phyloP scores from a whole-genome alignment of 2,329 filamentous ascomycete species.

The Aspergillus caelatus region DNA sequence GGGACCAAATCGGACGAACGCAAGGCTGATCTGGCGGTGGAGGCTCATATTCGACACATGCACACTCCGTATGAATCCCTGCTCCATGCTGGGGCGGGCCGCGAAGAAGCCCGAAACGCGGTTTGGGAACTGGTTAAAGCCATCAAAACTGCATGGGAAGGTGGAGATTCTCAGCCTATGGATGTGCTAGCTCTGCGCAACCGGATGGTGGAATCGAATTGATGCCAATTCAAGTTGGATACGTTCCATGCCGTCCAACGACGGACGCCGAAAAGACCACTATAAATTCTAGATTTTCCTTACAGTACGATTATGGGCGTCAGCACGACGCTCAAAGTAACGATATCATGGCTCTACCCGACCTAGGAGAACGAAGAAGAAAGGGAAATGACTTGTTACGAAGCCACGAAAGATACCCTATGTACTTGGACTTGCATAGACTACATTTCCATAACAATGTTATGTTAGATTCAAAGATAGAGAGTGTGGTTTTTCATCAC shows the following conservation, averaged over 20 bases:
- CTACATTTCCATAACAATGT: background rate
- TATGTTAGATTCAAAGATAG: conserved; percentile 4
- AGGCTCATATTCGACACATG: conserved; percentile 48
- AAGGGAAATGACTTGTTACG: conserved; percentile 1
- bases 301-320: background rate
- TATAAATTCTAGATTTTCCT: background rate
- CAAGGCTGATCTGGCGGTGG: conserved; percentile 43
- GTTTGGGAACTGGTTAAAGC: conserved; percentile 34
- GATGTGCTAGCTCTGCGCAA: conserved; percentile 15
- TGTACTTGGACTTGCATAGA: conserved; percentile 15
- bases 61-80: conserved; percentile 45
- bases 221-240: conserved; percentile 1
- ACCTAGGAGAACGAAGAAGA: background rate
- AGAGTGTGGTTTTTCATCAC: conserved; percentile 1
- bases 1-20: conserved; percentile 33
- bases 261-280: background rate
- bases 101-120: conserved; percentile 32
- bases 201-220: conserved; percentile 4
- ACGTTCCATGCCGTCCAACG: background rate
- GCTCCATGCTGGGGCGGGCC: conserved; percentile 27
- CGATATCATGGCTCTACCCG: background rate
- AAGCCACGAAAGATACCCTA: conserved; percentile 10
- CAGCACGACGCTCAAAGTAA: background rate
- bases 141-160: conserved; percentile 37
- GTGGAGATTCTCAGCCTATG: conserved; percentile 12